phyloP scores from a whole-genome alignment of 108 stramenopile species.

The Schizochytrium sp. region DNA sequence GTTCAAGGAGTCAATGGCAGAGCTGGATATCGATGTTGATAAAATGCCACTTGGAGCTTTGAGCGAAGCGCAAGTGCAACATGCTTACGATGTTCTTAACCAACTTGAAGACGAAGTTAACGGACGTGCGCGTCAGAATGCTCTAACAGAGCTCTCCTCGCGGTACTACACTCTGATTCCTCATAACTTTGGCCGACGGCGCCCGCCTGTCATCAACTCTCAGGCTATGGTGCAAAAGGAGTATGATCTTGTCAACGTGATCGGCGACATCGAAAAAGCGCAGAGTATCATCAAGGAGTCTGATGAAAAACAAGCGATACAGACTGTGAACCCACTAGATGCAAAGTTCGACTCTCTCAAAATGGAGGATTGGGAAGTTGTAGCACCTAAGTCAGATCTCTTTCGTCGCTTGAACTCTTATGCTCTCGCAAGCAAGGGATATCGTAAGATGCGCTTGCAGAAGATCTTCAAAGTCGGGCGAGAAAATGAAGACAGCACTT shows the following conservation, averaged over 20 bases:
- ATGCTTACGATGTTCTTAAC: constrained; percentile 68
- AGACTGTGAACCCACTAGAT: constrained; percentile 69
- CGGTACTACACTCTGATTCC: constrained; percentile 75
- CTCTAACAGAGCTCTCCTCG: constrained; percentile 65
- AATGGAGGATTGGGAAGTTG: constrained; percentile 31
- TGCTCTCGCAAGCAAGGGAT: constrained; percentile 58
- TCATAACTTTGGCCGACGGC: constrained; percentile 74
- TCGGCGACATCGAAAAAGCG: constrained; percentile 72
- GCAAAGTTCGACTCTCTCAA: constrained; percentile 67
- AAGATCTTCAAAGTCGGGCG: constrained; percentile 73
- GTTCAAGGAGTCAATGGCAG: constrained; percentile 70
- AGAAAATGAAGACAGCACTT: constrained; percentile 70
- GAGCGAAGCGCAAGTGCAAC: constrained; percentile 69
- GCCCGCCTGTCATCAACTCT: constrained; percentile 72
- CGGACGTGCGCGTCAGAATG: constrained; percentile 3
- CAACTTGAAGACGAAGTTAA: constrained; percentile 70
- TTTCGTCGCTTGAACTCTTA: constrained; percentile 6
- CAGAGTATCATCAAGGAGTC: constrained; percentile 66
- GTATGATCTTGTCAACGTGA: constrained; percentile 75
- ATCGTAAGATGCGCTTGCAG: constrained; percentile 57
- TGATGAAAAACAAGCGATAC: background rate
- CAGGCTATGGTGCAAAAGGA: constrained; percentile 66
- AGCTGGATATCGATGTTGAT: constrained; percentile 73
- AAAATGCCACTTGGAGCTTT: constrained; percentile 74
- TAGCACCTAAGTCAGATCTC: background rate